These are phyloP conservation scores for Mycosphaerella sp. DNA, from an alignment of 2,329 filamentous ascomycete species.

Conservation along the genomic window DNA sequence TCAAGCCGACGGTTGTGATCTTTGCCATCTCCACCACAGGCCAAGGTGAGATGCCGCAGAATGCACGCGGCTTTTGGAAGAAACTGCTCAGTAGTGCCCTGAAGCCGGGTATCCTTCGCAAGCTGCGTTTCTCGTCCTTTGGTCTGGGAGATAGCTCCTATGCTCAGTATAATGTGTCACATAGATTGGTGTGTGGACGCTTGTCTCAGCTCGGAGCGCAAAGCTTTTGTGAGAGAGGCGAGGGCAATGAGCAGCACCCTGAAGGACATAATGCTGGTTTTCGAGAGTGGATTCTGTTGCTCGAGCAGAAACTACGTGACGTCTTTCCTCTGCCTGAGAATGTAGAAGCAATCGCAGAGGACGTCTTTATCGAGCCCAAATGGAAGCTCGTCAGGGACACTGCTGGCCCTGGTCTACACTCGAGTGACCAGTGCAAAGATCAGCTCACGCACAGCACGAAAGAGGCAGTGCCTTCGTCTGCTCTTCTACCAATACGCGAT, in stretches of 20 bases:
- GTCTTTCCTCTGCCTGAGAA: constrained; percentile 63
- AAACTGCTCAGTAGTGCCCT: constrained; percentile 73
- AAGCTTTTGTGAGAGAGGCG: constrained; percentile 69
- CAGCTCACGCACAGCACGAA: background rate
- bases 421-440: background rate
- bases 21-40: constrained; percentile 89
- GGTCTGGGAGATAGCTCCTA: constrained; percentile 94
- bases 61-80: constrained; percentile 77
- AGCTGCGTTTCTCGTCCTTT: constrained; percentile 73
- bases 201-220: constrained; percentile 75
- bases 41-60: constrained; percentile 85
- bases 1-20: constrained; percentile 54
- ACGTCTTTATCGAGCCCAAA: constrained; percentile 68
- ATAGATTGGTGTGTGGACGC: constrained; percentile 78
- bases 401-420: too few species aligned
- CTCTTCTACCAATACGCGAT: constrained; percentile 53
- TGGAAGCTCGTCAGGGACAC: constrained; percentile 47
- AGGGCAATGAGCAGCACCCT: constrained; percentile 88
- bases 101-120: constrained; percentile 59
- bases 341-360: constrained; percentile 62
- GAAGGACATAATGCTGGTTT: constrained; percentile 60
- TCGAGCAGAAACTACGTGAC: constrained; percentile 61
- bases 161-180: constrained; percentile 87
- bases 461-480: constrained; percentile 31
- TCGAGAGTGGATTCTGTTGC: constrained; percentile 41